Evolutionary conservation across 768 basidiomycete genomes (phyloP).

Genomic region (Chlorophyllum brunneum): DNA sequence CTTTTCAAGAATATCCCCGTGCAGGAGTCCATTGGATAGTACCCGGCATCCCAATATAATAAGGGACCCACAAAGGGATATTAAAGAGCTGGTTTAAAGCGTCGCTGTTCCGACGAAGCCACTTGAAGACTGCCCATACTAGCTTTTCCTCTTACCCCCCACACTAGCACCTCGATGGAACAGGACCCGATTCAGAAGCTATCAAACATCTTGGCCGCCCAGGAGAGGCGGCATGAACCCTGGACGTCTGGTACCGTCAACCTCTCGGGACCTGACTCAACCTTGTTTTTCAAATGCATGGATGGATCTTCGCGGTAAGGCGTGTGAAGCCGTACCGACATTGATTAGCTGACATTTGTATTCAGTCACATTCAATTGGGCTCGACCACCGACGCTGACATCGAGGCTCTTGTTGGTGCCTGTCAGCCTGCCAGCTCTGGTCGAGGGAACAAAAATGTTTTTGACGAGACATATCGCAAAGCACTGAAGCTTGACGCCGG

Average conservation of each 20-base stretch:
- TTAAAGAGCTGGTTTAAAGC: background rate
- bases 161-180: too few species aligned
- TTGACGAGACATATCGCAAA: constrained; percentile 25
- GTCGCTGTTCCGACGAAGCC: background rate
- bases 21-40: too few species aligned
- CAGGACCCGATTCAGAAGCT: background rate
- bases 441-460: constrained; percentile 18
- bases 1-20: too few species aligned
- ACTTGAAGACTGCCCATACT: too few species aligned
- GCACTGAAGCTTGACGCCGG: constrained; percentile 21
- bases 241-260: constrained; percentile 3
- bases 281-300: constrained; percentile 2
- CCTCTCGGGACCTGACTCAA: background rate
- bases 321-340: background rate
- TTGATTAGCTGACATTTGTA: too few species aligned
- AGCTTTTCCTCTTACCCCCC: too few species aligned
- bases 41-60: background rate
- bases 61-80: constrained; percentile 3
- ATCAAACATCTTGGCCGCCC: background rate
- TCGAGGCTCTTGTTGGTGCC: constrained; percentile 14
- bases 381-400: constrained; percentile 2
- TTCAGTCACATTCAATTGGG: background rate
- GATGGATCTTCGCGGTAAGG: constrained; percentile 1
- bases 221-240: constrained; percentile 3
- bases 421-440: constrained; percentile 25